These are phyloP conservation scores for Lactifluus echinatus DNA, from an alignment of 768 basidiomycete genomes.

Conservation along the genomic window DNA sequence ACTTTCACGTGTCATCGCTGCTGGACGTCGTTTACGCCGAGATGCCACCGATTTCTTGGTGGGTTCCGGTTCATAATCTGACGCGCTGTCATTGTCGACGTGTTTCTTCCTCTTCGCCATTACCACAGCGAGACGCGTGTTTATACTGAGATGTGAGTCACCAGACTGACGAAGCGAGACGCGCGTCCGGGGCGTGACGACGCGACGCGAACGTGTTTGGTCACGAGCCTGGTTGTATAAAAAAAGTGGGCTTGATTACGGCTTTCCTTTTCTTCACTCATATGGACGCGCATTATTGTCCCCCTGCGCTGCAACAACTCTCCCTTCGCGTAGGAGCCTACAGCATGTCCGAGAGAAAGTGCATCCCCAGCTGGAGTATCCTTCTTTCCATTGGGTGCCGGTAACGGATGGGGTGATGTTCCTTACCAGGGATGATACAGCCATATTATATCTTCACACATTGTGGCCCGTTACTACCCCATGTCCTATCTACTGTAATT, in stretches of 20 bases:
- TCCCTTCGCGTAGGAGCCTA: slow-evolving; percentile 33
- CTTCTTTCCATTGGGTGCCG: slow-evolving; percentile 22
- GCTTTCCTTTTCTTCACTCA: slow-evolving; percentile 27
- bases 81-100: background rate
- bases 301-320: slow-evolving; percentile 27
- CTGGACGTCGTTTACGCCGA: background rate
- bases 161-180: no score
- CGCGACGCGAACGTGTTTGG: no score
- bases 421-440: slow-evolving; percentile 34
- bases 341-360: slow-evolving; percentile 30
- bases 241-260: no score
- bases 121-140: background rate
- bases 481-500: background rate
- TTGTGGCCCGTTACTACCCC: background rate
- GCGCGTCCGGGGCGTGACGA: no score
- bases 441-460: background rate
- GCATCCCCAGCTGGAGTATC: slow-evolving; percentile 31
- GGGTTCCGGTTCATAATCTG: slow-evolving; percentile 4
- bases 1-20: background rate
- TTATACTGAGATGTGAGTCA: no score
- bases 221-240: no score
- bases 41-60: background rate
- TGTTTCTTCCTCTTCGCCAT: slow-evolving; percentile 10
- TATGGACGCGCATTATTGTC: slow-evolving; percentile 36
- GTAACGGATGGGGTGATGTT: slow-evolving; percentile 28